Percentiles rank a stretch among this genome's conserved stretches.
Conservation (phyloP, 2,329 filamentous ascomycete species). For the Sclerotinia minor region DNA sequence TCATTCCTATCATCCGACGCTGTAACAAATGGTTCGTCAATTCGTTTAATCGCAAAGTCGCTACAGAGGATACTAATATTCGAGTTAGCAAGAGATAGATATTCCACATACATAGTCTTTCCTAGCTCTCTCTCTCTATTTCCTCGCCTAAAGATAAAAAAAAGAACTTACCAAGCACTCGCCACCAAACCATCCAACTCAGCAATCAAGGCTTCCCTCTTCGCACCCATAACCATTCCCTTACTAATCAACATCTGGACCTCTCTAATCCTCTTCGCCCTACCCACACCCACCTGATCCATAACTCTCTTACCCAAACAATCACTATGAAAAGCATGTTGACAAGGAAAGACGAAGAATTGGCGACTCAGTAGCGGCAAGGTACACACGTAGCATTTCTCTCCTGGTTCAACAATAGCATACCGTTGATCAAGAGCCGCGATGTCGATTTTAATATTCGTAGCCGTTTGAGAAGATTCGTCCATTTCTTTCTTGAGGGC, state of each 20-base stretch:
- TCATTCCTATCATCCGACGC: constrained; percentile 72
- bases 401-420: constrained; percentile 93
- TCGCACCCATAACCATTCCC: constrained; percentile 67
- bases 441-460: constrained; percentile 89
- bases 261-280: constrained; percentile 78
- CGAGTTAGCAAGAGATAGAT: constrained; percentile 22
- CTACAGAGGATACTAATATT: constrained; percentile 80
- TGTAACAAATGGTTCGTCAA: constrained; percentile 88
- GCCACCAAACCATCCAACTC: constrained; percentile 93
- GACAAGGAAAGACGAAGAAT: constrained; percentile 98
- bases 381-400: constrained; percentile 87
- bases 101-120: too few species aligned
- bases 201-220: constrained; percentile 77
- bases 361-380: constrained; percentile 84
- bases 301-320: constrained; percentile 85
- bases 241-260: constrained; percentile 81
- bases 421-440: constrained; percentile 83
- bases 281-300: constrained; percentile 74
- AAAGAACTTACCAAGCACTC: constrained; percentile 70
- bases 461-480: constrained; percentile 82
- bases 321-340: constrained; percentile 96
- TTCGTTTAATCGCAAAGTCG: constrained; percentile 89
- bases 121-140: too few species aligned
- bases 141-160: constrained; percentile 1
- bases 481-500: constrained; percentile 91